phyloP scores from a whole-genome alignment of 2,329 filamentous ascomycete genomes.

The Blastomyces parvus region DNA sequence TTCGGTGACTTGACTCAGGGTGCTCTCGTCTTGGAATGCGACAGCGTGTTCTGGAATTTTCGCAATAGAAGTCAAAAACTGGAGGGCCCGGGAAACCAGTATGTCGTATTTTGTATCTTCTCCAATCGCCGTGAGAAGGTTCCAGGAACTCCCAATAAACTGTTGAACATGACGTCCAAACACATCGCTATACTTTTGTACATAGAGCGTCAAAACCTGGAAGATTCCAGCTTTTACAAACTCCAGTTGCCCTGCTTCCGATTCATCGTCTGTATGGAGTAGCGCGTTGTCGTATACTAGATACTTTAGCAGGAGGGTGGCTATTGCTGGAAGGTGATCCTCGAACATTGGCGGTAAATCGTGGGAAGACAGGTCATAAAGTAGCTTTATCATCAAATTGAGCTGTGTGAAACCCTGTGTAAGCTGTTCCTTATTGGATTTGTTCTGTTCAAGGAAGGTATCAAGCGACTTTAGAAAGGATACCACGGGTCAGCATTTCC shows the following conservation, averaged over 20 bases:
- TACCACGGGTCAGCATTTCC: background rate
- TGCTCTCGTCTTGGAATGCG: conserved; percentile 73
- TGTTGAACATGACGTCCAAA: conserved; percentile 70
- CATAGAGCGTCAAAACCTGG: conserved; percentile 78
- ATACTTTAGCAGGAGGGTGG: conserved; percentile 80
- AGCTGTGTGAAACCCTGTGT: conserved; percentile 74
- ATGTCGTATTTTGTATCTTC: conserved; percentile 88
- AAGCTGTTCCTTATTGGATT: conserved; percentile 63
- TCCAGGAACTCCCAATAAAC: conserved; percentile 88
- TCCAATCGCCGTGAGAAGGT: conserved; percentile 74
- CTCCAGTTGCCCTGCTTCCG: conserved; percentile 74
- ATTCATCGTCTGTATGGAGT: conserved; percentile 77
- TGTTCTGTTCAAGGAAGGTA: conserved; percentile 58
- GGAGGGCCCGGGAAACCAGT: conserved; percentile 84
- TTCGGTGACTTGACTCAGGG: conserved; percentile 79
- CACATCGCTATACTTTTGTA: conserved; percentile 90
- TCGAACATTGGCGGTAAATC: conserved; percentile 93
- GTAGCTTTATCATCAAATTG: conserved; percentile 79
- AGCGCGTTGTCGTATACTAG: conserved; percentile 78
- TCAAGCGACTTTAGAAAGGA: conserved; percentile 36
- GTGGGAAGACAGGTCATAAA: conserved; percentile 95
- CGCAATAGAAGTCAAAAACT: conserved; percentile 86
- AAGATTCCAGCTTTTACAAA: conserved; percentile 89
- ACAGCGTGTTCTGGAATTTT: conserved; percentile 66
- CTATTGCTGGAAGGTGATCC: conserved; percentile 69